These are phyloP conservation scores for Rhexocercosporidium sp. DNA, from an alignment of 2,329 filamentous ascomycete genomes.

Conservation along the genomic window DNA sequence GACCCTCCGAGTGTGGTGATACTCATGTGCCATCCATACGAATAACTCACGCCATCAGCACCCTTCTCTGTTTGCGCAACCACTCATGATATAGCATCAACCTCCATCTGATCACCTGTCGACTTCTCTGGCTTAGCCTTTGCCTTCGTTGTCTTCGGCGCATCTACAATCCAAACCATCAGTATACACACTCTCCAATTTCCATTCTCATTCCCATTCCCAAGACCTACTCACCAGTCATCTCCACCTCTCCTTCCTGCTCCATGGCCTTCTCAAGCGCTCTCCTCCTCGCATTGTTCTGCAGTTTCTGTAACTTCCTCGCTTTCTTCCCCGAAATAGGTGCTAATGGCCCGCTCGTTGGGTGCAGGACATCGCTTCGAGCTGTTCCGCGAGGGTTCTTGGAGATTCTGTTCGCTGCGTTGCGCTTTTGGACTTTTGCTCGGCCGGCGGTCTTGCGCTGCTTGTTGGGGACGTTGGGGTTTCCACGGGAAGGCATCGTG, in stretches of 20 bases:
- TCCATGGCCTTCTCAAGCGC: constrained; percentile 42
- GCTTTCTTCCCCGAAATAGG: constrained; percentile 43
- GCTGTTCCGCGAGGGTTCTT: constrained; percentile 42
- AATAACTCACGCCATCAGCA: neutral
- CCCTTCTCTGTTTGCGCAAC: neutral
- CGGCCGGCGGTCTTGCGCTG: constrained; percentile 38
- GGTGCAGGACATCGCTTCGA: constrained; percentile 38
- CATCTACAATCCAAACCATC: constrained; percentile 30
- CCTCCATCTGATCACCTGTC: constrained; percentile 33
- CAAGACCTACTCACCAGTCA: constrained; percentile 38
- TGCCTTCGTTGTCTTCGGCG: constrained; percentile 35
- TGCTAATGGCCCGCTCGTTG: constrained; percentile 41
- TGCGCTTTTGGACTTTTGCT: constrained; percentile 41
- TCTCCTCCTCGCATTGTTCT: constrained; percentile 40
- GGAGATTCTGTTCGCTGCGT: constrained; percentile 35
- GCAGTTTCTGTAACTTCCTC: constrained; percentile 41
- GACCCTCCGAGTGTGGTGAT: neutral
- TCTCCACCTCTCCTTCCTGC: constrained; percentile 40
- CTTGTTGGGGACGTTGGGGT: constrained; percentile 44
- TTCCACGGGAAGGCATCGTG: constrained; percentile 43
- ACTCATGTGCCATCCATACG: neutral
- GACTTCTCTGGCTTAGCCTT: constrained; percentile 19
- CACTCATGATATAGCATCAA: constrained; percentile 29
- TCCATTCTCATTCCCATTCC: neutral
- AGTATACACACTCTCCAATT: constrained; percentile 9